A percentile compares a stretch with the other conserved stretches of the same genome.
Conservation (phyloP, 441 rosid species). For the Corymbia citriodora region DNA sequence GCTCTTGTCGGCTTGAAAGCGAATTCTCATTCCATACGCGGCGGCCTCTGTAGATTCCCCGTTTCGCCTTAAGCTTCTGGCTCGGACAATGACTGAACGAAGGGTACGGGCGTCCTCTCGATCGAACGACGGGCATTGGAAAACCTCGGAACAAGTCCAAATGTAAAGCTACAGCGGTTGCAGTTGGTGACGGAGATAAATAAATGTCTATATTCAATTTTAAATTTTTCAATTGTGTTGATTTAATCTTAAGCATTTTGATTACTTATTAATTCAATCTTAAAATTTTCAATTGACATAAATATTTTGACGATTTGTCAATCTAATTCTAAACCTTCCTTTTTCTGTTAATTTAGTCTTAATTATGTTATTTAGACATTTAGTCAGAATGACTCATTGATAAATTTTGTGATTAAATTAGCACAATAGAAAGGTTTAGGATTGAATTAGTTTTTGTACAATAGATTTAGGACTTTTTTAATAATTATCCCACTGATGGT, state of each 20-base stretch:
- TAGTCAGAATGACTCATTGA: accelerated
- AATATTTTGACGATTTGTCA: not conserved
- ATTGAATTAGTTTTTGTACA: accelerated
- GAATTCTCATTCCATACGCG: not conserved
- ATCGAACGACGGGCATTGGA: not conserved
- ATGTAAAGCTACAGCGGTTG: not conserved
- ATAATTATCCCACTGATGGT: too few species aligned
- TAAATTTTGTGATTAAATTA: accelerated
- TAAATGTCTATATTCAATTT: not conserved
- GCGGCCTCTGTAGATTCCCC: not conserved
- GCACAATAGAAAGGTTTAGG: too few species aligned
- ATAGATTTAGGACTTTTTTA: too few species aligned
- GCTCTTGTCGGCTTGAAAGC: not conserved
- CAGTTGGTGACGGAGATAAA: not conserved
- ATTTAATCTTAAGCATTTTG: too few species aligned
- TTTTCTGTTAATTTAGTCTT: too few species aligned
- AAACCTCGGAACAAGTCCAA: not conserved
- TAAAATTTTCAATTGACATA: too few species aligned
- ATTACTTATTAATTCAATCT: accelerated
- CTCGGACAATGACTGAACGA: not conserved
- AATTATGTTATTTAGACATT: too few species aligned
- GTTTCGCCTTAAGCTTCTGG: not conserved
- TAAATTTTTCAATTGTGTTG: accelerated
- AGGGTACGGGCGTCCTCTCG: not conserved
- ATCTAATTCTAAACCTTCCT: too few species aligned